Conservation (phyloP, 306 rosid genomes). For the Delonix regia region DNA sequence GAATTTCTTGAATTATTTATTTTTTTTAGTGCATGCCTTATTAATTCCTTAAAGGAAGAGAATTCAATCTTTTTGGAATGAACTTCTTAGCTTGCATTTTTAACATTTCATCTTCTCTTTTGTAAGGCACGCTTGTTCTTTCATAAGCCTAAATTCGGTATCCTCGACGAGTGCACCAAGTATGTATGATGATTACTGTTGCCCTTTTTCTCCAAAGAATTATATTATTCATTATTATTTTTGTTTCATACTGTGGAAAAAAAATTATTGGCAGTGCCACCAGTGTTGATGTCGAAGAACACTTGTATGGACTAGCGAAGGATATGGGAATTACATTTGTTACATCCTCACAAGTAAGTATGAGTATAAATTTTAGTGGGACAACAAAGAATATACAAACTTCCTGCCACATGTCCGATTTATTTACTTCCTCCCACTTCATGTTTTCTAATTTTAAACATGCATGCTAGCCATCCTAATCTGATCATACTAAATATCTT, state of each 20-base stretch:
- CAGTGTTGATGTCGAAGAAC: constrained; percentile 97
- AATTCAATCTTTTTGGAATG: constrained; percentile 1
- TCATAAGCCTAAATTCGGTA: constrained; percentile 91
- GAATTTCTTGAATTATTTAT: constrained; percentile 27
- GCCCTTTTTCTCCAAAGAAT: constrained; percentile 10
- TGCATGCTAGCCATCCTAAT: neutral
- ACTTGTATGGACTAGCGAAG: constrained; percentile 84
- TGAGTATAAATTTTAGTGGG: neutral
- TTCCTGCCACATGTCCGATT: neutral
- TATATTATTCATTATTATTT: constrained; percentile 29
- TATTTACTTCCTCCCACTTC: constrained; percentile 15
- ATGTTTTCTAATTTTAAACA: neutral
- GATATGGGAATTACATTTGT: constrained; percentile 86
- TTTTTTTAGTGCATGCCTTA: constrained; percentile 7
- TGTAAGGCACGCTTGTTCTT: constrained; percentile 92
- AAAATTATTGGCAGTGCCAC: constrained; percentile 73
- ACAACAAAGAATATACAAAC: neutral
- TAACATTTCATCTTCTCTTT: constrained; percentile 42
- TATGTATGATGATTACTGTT: constrained; percentile 48
- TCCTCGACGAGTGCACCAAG: constrained; percentile 99
- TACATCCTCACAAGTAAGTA: constrained; percentile 94
- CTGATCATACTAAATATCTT: constrained; percentile 32
- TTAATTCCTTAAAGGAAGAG: constrained; percentile 10
- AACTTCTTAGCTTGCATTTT: constrained; percentile 23
- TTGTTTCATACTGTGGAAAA: constrained; percentile 22